These are phyloP conservation scores for Niebla homalea DNA, from an alignment of 495 filamentous ascomycete genomes.

Conservation along the genomic window DNA sequence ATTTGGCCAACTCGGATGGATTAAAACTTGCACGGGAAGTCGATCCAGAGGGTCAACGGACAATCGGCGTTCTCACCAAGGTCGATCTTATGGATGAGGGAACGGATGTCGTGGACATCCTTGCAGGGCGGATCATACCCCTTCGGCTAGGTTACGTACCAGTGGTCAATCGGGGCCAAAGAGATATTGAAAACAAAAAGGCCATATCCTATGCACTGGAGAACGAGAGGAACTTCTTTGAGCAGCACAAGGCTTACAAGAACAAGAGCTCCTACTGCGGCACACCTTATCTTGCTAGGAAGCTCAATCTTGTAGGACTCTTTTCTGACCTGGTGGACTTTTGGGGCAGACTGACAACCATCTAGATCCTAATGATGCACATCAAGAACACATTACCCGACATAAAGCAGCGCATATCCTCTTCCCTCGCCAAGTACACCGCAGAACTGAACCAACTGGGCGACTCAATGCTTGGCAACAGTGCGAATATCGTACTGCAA, in stretches of 20 bases:
- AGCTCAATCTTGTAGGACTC: slow-evolving; percentile 69
- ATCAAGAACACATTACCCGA: slow-evolving; percentile 99
- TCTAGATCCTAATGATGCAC: slow-evolving; percentile 97
- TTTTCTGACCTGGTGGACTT: neutral
- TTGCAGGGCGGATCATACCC: slow-evolving; percentile 95
- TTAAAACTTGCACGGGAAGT: slow-evolving; percentile 94
- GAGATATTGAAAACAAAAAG: slow-evolving; percentile 96
- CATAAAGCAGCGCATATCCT: slow-evolving; percentile 89
- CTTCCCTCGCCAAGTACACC: slow-evolving; percentile 83
- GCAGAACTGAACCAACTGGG: slow-evolving; percentile 71
- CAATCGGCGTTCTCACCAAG: slow-evolving; percentile 97
- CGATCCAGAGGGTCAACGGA: slow-evolving; percentile 94
- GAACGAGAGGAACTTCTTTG: slow-evolving; percentile 93
- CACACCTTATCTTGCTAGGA: slow-evolving; percentile 90
- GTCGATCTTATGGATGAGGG: slow-evolving; percentile 99
- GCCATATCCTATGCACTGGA: slow-evolving; percentile 87
- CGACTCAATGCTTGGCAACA: slow-evolving; percentile 93
- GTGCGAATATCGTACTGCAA: slow-evolving; percentile 87
- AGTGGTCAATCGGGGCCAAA: slow-evolving; percentile 96
- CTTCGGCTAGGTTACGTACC: slow-evolving; percentile 93
- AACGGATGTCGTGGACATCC: slow-evolving; percentile 97
- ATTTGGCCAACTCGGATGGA: slow-evolving; percentile 97
- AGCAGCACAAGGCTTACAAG: slow-evolving; percentile 94
- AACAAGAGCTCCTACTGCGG: slow-evolving; percentile 99
- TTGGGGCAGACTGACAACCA: slow-evolving; percentile 7